phyloP scores from a whole-genome alignment of 495 filamentous ascomycete genomes.

The Chaetomium fimeti region DNA sequence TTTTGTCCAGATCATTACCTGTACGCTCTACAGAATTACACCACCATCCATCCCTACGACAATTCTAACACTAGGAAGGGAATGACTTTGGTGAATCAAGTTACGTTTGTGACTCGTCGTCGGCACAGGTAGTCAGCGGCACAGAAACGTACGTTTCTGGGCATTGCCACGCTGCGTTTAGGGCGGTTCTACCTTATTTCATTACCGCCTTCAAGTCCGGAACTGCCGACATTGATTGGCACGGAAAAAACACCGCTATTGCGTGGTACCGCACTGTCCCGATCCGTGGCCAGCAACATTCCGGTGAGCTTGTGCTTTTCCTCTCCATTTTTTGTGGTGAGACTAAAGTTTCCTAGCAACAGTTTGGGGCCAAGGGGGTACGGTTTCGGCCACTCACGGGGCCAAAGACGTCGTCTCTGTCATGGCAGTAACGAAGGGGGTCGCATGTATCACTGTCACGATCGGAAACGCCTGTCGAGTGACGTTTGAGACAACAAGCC shows the following conservation, averaged over 20 bases:
- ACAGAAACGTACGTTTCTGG: constrained; percentile 51
- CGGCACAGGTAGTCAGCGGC: constrained; percentile 50
- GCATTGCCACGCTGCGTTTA: constrained; percentile 42
- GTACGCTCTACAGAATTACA: constrained; percentile 16
- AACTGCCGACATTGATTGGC: constrained; percentile 42
- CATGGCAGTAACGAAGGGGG: constrained; percentile 40
- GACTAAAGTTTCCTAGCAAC: constrained; percentile 30
- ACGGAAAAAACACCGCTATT: constrained; percentile 49
- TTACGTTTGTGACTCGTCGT: constrained; percentile 63
- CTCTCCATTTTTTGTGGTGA: constrained; percentile 1
- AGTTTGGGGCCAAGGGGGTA: constrained; percentile 49
- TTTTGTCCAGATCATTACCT: constrained; percentile 59
- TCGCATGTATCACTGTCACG: constrained; percentile 45
- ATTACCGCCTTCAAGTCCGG: constrained; percentile 63
- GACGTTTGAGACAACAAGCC: constrained; percentile 39
- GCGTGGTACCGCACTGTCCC: constrained; percentile 65
- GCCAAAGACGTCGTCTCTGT: constrained; percentile 50
- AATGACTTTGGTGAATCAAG: constrained; percentile 77
- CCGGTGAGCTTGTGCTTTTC: constrained; percentile 42
- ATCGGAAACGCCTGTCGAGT: constrained; percentile 48
- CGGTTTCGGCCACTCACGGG: constrained; percentile 39
- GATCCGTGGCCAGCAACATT: constrained; percentile 32
- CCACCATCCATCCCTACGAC: neutral
- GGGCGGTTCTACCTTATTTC: constrained; percentile 58
- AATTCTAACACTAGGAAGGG: constrained; percentile 49